Percentiles rank a stretch among this genome's conserved stretches.
Evolutionary conservation across 345 rosid genomes (phyloP).

Genomic region (Lagerstroemia speciosa): DNA sequence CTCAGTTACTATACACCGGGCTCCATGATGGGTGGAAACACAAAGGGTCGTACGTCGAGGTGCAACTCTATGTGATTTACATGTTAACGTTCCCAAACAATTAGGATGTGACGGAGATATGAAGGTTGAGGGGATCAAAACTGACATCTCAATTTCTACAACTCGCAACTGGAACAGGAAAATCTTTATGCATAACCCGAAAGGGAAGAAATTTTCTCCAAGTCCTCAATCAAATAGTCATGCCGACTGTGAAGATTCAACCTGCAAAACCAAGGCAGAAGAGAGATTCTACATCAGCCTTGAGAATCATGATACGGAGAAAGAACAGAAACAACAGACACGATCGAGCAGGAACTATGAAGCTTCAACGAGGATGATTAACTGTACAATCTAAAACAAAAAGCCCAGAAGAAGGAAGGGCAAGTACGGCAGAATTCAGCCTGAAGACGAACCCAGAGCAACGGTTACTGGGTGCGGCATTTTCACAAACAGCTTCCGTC

Average conservation of each 20-base stretch:
- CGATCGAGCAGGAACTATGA: background rate
- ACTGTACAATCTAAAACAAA: background rate
- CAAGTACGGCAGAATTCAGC: background rate
- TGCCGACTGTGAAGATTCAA: background rate
- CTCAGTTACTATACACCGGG: background rate
- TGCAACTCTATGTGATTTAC: background rate
- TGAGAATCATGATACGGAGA: background rate
- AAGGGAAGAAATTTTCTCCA: no score
- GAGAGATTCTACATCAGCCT: background rate
- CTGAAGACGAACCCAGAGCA: background rate
- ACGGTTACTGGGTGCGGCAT: background rate
- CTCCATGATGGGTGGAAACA: background rate
- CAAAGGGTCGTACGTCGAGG: background rate
- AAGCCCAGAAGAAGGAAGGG: background rate
- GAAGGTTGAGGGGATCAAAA: background rate
- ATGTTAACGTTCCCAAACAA: background rate
- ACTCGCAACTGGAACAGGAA: background rate
- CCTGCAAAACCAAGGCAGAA: background rate
- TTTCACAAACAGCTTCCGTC: background rate
- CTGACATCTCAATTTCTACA: conserved; percentile 1
- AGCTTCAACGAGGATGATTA: background rate
- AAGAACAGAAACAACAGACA: background rate
- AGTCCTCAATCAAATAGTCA: background rate
- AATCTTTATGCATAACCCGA: background rate
- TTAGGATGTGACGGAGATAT: background rate